Conservation (phyloP, 2,329 filamentous ascomycete genomes). For the Arthrobotrys sinensis region DNA sequence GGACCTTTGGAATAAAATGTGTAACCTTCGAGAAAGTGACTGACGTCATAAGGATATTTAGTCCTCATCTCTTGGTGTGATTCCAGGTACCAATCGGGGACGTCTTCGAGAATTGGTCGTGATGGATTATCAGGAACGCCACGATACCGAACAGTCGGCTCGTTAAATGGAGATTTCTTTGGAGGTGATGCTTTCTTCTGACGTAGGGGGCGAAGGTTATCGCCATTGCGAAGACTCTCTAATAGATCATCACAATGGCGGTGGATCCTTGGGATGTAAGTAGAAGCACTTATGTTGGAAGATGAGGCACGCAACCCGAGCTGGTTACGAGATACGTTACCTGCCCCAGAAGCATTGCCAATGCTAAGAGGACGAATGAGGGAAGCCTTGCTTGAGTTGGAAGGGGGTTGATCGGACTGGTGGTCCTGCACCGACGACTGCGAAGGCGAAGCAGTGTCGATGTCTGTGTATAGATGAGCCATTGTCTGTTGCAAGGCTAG, state of each 20-base stretch:
- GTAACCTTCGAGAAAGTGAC: constrained; percentile 2
- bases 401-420: constrained; percentile 7
- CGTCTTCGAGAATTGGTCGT: not conserved
- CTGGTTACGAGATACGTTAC: not conserved
- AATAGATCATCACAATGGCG: constrained; percentile 43
- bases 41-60: constrained; percentile 39
- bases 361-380: not conserved
- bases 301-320: not conserved
- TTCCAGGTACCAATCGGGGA: constrained; percentile 38
- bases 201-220: not conserved
- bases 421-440: not conserved
- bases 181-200: not conserved
- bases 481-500: not conserved
- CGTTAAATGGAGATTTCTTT: too few species aligned
- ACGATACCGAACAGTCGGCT: constrained; percentile 25
- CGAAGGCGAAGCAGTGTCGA: not conserved
- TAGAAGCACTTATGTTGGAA: not conserved
- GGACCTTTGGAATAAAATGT: constrained; percentile 7
- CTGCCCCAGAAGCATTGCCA: not conserved
- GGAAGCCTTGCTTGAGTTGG: constrained; percentile 5
- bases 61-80: constrained; percentile 15
- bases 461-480: not conserved
- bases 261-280: constrained; percentile 15
- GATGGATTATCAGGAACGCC: constrained; percentile 15
- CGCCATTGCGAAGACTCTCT: constrained; percentile 24